Evolutionary conservation across 208 protist genomes (phyloP).

Genomic region (Trypanosoma boissoni): DNA sequence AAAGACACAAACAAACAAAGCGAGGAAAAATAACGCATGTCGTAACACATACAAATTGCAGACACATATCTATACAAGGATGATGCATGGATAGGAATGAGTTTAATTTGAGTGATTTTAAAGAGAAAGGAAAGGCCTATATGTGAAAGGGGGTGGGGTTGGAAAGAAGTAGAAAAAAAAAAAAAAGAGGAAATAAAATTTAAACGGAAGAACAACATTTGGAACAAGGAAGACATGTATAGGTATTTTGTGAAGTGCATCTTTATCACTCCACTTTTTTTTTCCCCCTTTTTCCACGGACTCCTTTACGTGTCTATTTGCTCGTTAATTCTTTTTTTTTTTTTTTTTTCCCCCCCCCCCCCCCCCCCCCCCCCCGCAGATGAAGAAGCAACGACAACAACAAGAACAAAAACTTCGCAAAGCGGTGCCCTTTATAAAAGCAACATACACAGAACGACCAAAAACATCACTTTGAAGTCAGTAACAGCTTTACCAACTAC

Average conservation of each 20-base stretch:
- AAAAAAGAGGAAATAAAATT: constrained; percentile 3
- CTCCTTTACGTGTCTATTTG: constrained; percentile 9
- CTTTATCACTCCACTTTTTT: constrained; percentile 2
- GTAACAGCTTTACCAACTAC: too few species aligned
- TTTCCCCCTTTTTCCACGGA: constrained; percentile 10
- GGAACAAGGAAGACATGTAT: constrained; percentile 46
- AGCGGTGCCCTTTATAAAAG: too few species aligned
- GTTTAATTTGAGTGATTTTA: too few species aligned
- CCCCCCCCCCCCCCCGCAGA: too few species aligned
- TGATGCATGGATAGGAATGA: too few species aligned
- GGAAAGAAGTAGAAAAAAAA: background rate
- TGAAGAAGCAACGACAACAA: background rate
- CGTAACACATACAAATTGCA: background rate
- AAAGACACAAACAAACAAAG: background rate
- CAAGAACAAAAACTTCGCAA: background rate
- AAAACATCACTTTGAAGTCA: too few species aligned
- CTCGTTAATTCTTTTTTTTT: too few species aligned
- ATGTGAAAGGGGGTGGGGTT: too few species aligned
- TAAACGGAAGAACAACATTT: background rate
- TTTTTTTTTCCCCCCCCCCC: constrained; percentile 20
- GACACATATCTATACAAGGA: too few species aligned
- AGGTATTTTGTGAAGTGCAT: constrained; percentile 47
- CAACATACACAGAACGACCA: too few species aligned
- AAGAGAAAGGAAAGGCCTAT: too few species aligned
- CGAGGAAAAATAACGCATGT: background rate